phyloP scores from a whole-genome alignment of 345 rosid species.

The Cardiospermum halicacabum region DNA sequence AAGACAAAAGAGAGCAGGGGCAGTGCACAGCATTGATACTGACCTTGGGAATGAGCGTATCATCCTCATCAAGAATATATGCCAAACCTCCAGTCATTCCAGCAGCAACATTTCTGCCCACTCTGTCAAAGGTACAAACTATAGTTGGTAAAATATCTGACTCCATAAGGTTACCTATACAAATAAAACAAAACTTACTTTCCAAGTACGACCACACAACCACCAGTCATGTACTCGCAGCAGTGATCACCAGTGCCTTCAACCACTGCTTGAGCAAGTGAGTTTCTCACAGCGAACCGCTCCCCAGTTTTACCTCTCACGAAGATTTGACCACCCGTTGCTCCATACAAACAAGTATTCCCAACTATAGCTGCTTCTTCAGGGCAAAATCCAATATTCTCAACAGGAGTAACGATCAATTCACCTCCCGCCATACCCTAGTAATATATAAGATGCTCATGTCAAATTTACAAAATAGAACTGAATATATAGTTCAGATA shows the following conservation, averaged over 20 bases:
- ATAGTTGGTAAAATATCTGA: neutral
- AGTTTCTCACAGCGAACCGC: conserved; percentile 96
- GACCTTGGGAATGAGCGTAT: conserved; percentile 87
- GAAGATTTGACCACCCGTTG: conserved; percentile 94
- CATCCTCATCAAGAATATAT: conserved; percentile 87
- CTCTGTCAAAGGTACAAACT: conserved; percentile 46
- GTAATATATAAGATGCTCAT: conserved; percentile 15
- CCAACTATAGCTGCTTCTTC: conserved; percentile 97
- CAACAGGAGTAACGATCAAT: conserved; percentile 79
- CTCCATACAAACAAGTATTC: conserved; percentile 94
- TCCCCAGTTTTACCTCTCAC: conserved; percentile 98
- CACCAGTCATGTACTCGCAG: conserved; percentile 99
- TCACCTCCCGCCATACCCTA: conserved; percentile 99
- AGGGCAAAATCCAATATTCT: conserved; percentile 68
- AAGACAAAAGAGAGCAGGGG: neutral
- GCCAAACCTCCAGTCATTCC: conserved; percentile 99
- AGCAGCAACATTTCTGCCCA: conserved; percentile 98
- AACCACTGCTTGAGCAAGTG: conserved; percentile 96
- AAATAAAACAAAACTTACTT: conserved; percentile 54
- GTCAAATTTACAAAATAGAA: conserved; percentile 19
- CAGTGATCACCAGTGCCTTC: conserved; percentile 99
- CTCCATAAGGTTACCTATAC: conserved; percentile 6
- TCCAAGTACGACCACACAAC: conserved; percentile 92
- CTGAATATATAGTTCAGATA: neutral
- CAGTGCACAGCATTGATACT: conserved; percentile 12